Evolutionary conservation across 345 rosid species (phyloP).

Genomic region (Stellera chamaejasme): DNA sequence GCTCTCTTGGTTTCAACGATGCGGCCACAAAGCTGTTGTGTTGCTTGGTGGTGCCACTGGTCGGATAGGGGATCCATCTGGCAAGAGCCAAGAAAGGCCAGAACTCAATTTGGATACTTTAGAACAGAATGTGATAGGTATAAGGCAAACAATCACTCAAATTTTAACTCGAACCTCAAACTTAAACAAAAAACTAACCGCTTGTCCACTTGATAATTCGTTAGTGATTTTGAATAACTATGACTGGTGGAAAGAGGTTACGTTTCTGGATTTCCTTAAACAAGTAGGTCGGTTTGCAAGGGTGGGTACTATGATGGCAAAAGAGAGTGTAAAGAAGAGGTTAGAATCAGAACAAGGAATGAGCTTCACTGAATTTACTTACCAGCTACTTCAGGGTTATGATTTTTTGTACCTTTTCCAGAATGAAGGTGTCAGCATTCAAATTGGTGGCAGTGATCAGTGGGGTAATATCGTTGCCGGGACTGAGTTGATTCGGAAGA

Average conservation of each 20-base stretch:
- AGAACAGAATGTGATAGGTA: constrained; percentile 54
- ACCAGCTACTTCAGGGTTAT: constrained; percentile 88
- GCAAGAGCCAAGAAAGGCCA: constrained; percentile 87
- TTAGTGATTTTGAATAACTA: constrained; percentile 66
- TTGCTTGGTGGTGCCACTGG: constrained; percentile 94
- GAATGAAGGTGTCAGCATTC: constrained; percentile 72
- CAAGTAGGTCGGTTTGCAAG: constrained; percentile 77
- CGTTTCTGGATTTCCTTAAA: constrained; percentile 69
- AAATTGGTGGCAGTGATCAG: constrained; percentile 97
- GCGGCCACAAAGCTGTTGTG: constrained; percentile 85
- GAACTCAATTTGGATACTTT: constrained; percentile 54
- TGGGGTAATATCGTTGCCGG: constrained; percentile 98
- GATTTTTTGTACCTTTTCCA: constrained; percentile 65
- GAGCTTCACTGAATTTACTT: constrained; percentile 91
- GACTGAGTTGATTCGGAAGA: constrained; percentile 78
- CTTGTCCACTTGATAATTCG: neutral
- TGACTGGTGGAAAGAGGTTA: constrained; percentile 94
- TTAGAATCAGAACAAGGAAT: constrained; percentile 90
- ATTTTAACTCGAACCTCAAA: constrained; percentile 30
- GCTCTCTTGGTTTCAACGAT: constrained; percentile 88
- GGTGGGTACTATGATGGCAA: constrained; percentile 77
- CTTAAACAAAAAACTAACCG: constrained; percentile 3
- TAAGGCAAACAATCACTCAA: constrained; percentile 31
- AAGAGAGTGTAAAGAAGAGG: constrained; percentile 92
- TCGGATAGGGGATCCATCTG: constrained; percentile 91